Base-by-base conservation (phyloP, 306 rosid species). In the Senna tora region DNA sequence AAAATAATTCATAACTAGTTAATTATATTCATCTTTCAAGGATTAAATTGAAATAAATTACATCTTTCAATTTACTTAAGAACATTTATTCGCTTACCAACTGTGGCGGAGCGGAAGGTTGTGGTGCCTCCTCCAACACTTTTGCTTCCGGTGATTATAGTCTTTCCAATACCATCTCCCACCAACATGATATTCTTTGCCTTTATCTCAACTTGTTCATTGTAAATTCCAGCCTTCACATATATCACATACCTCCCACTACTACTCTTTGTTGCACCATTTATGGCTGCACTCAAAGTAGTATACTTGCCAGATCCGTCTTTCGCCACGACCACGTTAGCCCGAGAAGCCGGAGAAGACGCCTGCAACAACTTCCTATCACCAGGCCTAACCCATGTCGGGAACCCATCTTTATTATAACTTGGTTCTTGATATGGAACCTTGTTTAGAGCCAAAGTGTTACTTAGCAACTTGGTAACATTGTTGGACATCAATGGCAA, bases 111-210 rank as follows among this genome's bases (percentile, higher is more conserved):
- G 8, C 77, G 72, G 38, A 87, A 92, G 22, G 97, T 92, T 5
- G 97, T 92, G 47, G 85, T 67, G 14, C 93, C 97, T 0, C 96
- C 97, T 54, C 91, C 93, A 46, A 92, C 97, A 60, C 97, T 92
- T 79, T 73, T 84, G 76, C 93, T 92, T 46, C 97, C 93, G 0
- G 97, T 92, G 38, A 92, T 73, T 7, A 92, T 70, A 11, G 96
- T 92, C 67, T 81, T 85, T 6, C 93, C 96, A 9, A 85, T 89
- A 5, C 96, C 96, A 75, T 89, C 97, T 22, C 97, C 97, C 0
- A 85, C 36, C 75, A 92, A 69, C 96, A 89, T 92, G 6, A 89
- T 75, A 71, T 89, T 89, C 10, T 82, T 79, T 16, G 64, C 46
- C 12, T 79, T 87, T 61, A 92, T 84, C 74, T 79, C 80, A 51